Percentiles rank a stretch among this genome's conserved stretches.
phyloP scores from a whole-genome alignment of 345 rosid species.

The Luvunga scandens region DNA sequence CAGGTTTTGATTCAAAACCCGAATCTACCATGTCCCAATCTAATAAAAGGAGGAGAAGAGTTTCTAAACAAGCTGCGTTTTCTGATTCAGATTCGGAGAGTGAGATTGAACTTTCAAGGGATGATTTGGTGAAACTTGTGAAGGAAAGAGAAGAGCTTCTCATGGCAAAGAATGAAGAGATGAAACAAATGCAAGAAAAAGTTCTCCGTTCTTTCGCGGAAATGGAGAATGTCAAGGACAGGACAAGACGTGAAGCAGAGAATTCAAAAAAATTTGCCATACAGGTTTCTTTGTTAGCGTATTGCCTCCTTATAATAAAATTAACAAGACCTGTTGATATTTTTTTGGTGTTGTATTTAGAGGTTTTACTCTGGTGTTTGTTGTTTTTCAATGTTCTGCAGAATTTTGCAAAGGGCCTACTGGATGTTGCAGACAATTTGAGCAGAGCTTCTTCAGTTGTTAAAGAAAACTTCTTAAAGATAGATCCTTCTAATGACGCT shows the following conservation, averaged over 20 bases:
- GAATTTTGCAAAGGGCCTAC: slow-evolving; percentile 79
- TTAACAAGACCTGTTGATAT: not conserved
- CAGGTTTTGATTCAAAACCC: slow-evolving; percentile 40
- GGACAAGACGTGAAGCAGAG: slow-evolving; percentile 87
- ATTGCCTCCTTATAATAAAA: not conserved
- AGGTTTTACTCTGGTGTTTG: not conserved
- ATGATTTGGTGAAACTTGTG: slow-evolving; percentile 73
- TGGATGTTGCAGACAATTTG: slow-evolving; percentile 92
- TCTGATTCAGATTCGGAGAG: slow-evolving; percentile 65
- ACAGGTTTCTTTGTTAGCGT: slow-evolving; percentile 47
- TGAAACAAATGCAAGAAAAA: slow-evolving; percentile 71
- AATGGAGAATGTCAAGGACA: slow-evolving; percentile 83
- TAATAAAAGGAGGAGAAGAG: slow-evolving; percentile 35
- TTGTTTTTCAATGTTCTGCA: slow-evolving; percentile 28
- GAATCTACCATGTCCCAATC: slow-evolving; percentile 26
- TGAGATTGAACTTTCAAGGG: slow-evolving; percentile 60
- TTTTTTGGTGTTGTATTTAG: slow-evolving; percentile 1
- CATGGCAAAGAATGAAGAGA: slow-evolving; percentile 56
- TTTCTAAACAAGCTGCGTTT: slow-evolving; percentile 43
- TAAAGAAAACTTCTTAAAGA: slow-evolving; percentile 67
- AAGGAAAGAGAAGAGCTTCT: slow-evolving; percentile 74
- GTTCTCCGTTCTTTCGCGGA: slow-evolving; percentile 75
- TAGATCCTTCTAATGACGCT: slow-evolving; percentile 58
- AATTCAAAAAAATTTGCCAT: slow-evolving; percentile 82
- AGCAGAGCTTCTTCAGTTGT: slow-evolving; percentile 89